Conservation (phyloP, 106 monocot species). For the Amphibolis antarctica region DNA sequence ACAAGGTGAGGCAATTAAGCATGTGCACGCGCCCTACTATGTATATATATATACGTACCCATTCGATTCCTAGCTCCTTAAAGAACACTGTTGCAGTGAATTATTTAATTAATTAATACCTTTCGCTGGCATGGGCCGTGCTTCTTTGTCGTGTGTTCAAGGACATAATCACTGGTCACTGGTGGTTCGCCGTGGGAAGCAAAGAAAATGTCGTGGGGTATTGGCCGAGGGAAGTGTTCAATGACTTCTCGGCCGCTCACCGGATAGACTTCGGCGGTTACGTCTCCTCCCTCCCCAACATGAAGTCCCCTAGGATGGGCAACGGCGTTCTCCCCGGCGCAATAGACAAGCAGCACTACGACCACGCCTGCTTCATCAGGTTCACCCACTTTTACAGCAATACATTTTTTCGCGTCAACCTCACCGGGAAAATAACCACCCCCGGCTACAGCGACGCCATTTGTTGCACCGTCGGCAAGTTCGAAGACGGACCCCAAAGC, state of each 20-base stretch:
- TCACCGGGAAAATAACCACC: too few species aligned
- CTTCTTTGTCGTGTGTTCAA: not conserved
- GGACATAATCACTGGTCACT: slow-evolving; percentile 1
- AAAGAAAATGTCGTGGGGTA: not conserved
- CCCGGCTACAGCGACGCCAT: not conserved
- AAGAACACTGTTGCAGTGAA: too few species aligned
- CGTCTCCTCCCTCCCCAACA: not conserved
- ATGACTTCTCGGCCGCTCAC: not conserved
- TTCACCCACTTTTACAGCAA: not conserved
- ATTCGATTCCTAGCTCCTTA: too few species aligned
- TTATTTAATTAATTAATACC: not conserved
- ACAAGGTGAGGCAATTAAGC: too few species aligned
- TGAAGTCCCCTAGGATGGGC: not conserved
- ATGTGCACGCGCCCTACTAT: not conserved
- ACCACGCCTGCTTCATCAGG: not conserved
- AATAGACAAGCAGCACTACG: not conserved
- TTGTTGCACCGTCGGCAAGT: not conserved
- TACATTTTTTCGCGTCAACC: too few species aligned
- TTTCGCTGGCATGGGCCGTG: not conserved
- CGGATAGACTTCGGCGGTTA: not conserved
- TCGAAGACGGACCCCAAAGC: not conserved
- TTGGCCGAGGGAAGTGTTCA: not conserved
- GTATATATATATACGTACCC: not conserved
- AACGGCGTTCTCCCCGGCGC: not conserved
- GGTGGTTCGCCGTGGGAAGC: slow-evolving; percentile 4